Evolutionary conservation across 164 flowering plant species (phyloP).

Genomic region (Amborella trichopoda): DNA sequence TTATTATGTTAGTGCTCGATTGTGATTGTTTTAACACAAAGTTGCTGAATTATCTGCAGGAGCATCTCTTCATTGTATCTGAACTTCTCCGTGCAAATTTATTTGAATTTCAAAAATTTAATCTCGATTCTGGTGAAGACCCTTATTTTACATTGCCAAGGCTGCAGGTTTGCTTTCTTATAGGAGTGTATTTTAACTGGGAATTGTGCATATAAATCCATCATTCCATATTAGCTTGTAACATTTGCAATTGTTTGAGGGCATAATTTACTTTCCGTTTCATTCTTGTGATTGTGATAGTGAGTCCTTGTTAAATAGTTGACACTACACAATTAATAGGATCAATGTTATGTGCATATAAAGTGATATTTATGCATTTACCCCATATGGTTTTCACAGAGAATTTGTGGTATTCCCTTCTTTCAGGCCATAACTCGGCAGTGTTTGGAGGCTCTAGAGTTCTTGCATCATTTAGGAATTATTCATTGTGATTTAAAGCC

Average conservation of each 20-base stretch:
- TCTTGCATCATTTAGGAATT: constrained; percentile 67
- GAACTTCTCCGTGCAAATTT: constrained; percentile 88
- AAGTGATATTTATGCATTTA: no score
- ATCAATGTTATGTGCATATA: no score
- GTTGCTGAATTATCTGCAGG: no score
- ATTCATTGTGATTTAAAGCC: constrained; percentile 86
- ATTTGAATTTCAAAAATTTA: constrained; percentile 84
- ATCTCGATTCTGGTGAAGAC: constrained; percentile 75
- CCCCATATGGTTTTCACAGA: no score
- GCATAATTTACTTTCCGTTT: no score
- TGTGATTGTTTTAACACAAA: no score
- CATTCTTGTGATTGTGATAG: no score
- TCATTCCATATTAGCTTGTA: neutral
- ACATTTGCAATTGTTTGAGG: neutral
- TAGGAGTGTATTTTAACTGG: neutral
- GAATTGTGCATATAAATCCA: neutral
- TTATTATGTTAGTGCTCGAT: no score
- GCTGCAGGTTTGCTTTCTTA: constrained; percentile 74
- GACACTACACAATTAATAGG: no score
- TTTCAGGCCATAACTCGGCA: constrained; percentile 72
- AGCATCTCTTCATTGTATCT: constrained; percentile 87
- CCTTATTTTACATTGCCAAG: constrained; percentile 57
- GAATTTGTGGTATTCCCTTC: constrained; percentile 2
- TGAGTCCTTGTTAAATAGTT: no score
- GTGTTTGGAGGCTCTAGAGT: constrained; percentile 71